A percentile compares a stretch with the other conserved stretches of the same genome.
These are phyloP conservation scores for Fusarium albidum DNA, from an alignment of 2,329 filamentous ascomycete genomes.

Conservation along the genomic window DNA sequence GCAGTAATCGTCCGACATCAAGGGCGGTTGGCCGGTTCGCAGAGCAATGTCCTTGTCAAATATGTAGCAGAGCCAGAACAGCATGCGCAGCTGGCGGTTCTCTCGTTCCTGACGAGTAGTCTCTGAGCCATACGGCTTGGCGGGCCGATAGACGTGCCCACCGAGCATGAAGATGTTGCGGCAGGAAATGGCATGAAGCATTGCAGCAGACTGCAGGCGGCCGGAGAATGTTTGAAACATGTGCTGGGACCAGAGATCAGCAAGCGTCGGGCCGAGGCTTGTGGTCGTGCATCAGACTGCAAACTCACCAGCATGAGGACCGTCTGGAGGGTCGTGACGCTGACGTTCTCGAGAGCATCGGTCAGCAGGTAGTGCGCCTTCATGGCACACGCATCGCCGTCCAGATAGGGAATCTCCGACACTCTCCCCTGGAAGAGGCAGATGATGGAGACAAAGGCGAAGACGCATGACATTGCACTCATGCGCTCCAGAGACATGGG, in stretches of 20 bases:
- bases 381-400: slow-evolving; percentile 50
- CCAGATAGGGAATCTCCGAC: slow-evolving; percentile 37
- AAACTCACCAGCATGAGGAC: slow-evolving; percentile 56
- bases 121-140: slow-evolving; percentile 9
- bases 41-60: slow-evolving; percentile 65
- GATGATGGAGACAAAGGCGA: slow-evolving; percentile 55
- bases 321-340: slow-evolving; percentile 54
- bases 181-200: slow-evolving; percentile 54
- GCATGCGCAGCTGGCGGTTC: slow-evolving; percentile 45
- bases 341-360: slow-evolving; percentile 53
- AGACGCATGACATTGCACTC: slow-evolving; percentile 55
- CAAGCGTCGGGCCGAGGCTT: not conserved
- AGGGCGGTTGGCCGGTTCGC: slow-evolving; percentile 60
- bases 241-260: slow-evolving; percentile 37
- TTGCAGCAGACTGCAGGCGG: slow-evolving; percentile 53
- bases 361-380: slow-evolving; percentile 53
- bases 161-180: slow-evolving; percentile 59
- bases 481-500: slow-evolving; percentile 38
- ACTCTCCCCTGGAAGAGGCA: slow-evolving; percentile 29
- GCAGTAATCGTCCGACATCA: slow-evolving; percentile 52
- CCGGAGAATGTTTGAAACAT: slow-evolving; percentile 56
- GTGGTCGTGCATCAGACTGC: not conserved
- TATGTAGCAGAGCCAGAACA: slow-evolving; percentile 65
- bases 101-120: slow-evolving; percentile 38
- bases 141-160: slow-evolving; percentile 47